Conservation (phyloP, 2,329 filamentous ascomycete species). For the Cryphonectria nitschkei region DNA sequence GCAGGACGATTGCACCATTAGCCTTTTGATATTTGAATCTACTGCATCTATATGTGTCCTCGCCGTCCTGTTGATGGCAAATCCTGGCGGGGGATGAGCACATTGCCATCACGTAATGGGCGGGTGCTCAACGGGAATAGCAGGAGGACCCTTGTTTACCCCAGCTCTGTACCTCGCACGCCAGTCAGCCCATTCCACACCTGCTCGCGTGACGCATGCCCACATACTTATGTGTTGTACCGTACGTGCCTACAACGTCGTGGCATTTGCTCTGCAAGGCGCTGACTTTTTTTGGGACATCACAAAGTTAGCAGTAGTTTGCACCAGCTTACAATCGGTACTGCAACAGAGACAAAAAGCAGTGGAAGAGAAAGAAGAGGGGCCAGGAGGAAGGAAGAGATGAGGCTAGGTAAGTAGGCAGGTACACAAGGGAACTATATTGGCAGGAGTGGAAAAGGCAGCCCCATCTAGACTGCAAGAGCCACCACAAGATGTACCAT, state of each 20-base stretch:
- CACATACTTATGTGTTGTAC: neutral
- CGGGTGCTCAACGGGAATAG: neutral
- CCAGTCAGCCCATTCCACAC: slow-evolving; percentile 14
- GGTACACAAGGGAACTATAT: neutral
- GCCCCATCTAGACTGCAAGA: neutral
- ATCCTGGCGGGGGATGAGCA: neutral
- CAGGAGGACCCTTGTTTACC: neutral
- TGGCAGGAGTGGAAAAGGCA: neutral
- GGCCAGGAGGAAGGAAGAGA: neutral
- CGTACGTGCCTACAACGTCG: neutral
- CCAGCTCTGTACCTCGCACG: neutral
- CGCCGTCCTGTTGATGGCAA: neutral
- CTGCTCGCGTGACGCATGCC: slow-evolving; percentile 15
- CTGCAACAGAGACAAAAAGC: neutral
- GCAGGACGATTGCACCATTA: neutral
- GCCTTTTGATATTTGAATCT: neutral
- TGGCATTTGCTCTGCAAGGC: neutral
- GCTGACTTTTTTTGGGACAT: neutral
- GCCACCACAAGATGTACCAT: neutral
- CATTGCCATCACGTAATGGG: slow-evolving; percentile 3
- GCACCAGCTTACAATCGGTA: neutral
- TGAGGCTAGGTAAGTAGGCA: neutral
- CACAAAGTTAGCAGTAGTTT: neutral
- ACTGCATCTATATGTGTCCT: neutral
- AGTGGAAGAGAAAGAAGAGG: neutral